A percentile compares a stretch with the other conserved stretches of the same genome.
Conservation (phyloP, 2,329 filamentous ascomycete genomes). For the Plectosphaerella plurivora region DNA sequence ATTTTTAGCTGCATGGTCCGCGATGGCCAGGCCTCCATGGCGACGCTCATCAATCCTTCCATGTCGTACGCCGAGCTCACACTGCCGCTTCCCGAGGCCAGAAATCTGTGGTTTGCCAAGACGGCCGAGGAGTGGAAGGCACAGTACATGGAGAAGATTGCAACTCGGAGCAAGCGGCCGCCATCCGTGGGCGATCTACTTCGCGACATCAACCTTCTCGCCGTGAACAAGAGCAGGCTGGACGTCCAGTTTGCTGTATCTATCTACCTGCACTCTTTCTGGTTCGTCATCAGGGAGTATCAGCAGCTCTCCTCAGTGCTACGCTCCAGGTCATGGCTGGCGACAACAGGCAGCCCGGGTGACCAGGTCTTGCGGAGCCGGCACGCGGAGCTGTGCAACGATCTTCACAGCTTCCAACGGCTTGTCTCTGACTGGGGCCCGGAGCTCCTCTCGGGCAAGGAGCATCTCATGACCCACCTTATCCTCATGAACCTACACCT, state of each 20-base stretch:
- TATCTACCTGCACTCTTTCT: slow-evolving; percentile 62
- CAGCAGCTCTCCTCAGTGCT: slow-evolving; percentile 52
- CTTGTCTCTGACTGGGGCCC: slow-evolving; percentile 37
- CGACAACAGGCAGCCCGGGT: slow-evolving; percentile 30
- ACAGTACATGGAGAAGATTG: slow-evolving; percentile 42
- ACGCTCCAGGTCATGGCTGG: slow-evolving; percentile 41
- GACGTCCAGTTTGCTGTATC: slow-evolving; percentile 53
- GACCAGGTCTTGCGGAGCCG: slow-evolving; percentile 47
- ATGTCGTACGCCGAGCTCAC: slow-evolving; percentile 67
- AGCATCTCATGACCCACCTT: slow-evolving; percentile 45
- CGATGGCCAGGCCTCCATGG: slow-evolving; percentile 65
- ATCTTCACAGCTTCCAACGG: slow-evolving; percentile 44
- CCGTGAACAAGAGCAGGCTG: slow-evolving; percentile 41
- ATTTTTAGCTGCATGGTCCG: slow-evolving; percentile 61
- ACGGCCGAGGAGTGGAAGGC: slow-evolving; percentile 62
- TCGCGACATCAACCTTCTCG: slow-evolving; percentile 49
- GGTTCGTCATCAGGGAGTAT: slow-evolving; percentile 63
- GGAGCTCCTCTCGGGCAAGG: slow-evolving; percentile 34
- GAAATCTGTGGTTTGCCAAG: slow-evolving; percentile 61
- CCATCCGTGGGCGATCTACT: slow-evolving; percentile 53
- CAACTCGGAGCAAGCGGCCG: slow-evolving; percentile 32
- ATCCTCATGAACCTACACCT: slow-evolving; percentile 61
- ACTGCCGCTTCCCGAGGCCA: slow-evolving; percentile 58
- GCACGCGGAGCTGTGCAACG: slow-evolving; percentile 58
- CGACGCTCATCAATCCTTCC: slow-evolving; percentile 57